Conservation (phyloP, 352 stramenopile genomes). For the Globisporangium mamillatum region DNA sequence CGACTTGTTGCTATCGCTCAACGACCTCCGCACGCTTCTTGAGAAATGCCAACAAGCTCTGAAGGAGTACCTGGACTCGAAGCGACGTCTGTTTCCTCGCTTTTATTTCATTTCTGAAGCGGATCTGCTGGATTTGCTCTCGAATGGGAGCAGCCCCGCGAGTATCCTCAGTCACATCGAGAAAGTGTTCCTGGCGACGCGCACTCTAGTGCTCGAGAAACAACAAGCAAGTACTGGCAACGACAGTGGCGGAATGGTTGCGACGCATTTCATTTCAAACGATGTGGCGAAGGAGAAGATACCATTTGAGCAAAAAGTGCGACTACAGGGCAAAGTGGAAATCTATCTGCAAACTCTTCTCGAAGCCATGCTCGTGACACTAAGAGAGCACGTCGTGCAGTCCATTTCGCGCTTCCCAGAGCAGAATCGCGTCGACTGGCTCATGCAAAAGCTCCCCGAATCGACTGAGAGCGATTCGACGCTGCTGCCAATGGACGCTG, state of each 20-base stretch:
- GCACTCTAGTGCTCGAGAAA: conserved; percentile 68
- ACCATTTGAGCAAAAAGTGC: conserved; percentile 85
- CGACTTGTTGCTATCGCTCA: conserved; percentile 69
- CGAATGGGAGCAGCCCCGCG: conserved; percentile 86
- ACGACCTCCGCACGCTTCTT: conserved; percentile 71
- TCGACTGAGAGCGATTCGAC: conserved; percentile 20
- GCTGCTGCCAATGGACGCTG: conserved; percentile 78
- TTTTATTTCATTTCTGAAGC: conserved; percentile 97
- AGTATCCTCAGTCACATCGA: conserved; percentile 91
- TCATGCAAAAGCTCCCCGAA: conserved; percentile 73
- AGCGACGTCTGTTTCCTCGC: conserved; percentile 89
- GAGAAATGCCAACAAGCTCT: conserved; percentile 93
- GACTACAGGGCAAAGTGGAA: conserved; percentile 94
- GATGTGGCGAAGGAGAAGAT: conserved; percentile 88
- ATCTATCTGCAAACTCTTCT: conserved; percentile 93
- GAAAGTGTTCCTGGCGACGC: conserved; percentile 81
- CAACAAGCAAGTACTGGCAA: background rate
- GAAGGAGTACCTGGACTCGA: conserved; percentile 93
- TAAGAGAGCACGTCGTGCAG: conserved; percentile 86
- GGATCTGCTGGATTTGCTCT: conserved; percentile 93
- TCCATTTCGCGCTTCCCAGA: conserved; percentile 87
- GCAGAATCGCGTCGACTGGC: conserved; percentile 92
- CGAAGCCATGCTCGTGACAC: conserved; percentile 87
- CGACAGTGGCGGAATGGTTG: conserved; percentile 38
- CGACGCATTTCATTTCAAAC: conserved; percentile 90